These are phyloP conservation scores for Brettanomyces naardenensis DNA, from an alignment of 805 yeast species.

Conservation along the genomic window DNA sequence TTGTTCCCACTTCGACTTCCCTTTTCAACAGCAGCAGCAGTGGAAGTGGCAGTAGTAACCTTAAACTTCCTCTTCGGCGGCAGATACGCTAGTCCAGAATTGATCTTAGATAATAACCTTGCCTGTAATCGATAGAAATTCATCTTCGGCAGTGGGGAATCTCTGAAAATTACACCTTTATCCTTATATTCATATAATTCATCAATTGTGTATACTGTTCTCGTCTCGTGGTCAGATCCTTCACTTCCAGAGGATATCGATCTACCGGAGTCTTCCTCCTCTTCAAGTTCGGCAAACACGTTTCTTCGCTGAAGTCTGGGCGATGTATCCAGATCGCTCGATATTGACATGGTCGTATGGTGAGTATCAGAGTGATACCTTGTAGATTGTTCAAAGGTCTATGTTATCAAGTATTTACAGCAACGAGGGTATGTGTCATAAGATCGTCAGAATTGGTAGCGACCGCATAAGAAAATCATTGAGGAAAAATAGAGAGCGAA, in stretches of 20 bases:
- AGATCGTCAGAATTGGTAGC: too few relatives aligned
- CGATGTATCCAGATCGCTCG: too few relatives aligned
- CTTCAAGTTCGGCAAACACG: conserved; percentile 8
- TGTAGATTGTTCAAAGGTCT: too few relatives aligned
- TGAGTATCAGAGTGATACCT: too few relatives aligned
- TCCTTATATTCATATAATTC: conserved; percentile 10
- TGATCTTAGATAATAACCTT: conserved; percentile 1
- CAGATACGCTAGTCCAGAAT: background rate
- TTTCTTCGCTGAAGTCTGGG: conserved; percentile 3
- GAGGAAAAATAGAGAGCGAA: too few relatives aligned
- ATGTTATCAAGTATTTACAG: too few relatives aligned
- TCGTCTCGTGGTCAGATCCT: background rate
- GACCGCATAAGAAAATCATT: too few relatives aligned
- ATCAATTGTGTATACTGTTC: conserved; percentile 10
- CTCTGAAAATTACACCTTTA: conserved; percentile 12
- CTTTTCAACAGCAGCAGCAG: background rate
- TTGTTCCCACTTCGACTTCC: background rate
- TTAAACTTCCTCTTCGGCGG: conserved; percentile 1
- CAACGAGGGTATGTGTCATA: too few relatives aligned
- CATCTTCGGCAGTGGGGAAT: conserved; percentile 12
- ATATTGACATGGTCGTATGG: too few relatives aligned
- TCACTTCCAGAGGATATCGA: background rate
- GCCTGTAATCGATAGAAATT: conserved; percentile 22
- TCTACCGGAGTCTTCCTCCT: background rate
- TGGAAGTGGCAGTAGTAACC: background rate